Conservation (phyloP, 192 early-diverging fungal species). For the Coemansia sp. region DNA sequence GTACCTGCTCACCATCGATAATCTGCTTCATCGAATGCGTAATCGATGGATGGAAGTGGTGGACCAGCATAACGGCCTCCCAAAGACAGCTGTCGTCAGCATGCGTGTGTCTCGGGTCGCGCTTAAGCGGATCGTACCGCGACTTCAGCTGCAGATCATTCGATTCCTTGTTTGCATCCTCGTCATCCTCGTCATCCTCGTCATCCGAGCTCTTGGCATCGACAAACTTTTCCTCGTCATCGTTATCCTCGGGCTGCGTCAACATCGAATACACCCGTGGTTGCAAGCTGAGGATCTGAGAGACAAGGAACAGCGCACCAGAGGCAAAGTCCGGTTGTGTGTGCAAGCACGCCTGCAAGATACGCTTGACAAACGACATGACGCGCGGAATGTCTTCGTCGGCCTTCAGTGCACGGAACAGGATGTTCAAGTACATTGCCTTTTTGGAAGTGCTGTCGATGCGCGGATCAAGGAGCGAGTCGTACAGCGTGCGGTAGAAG, state of each 20-base stretch:
- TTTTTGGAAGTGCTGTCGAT: slow-evolving; percentile 79
- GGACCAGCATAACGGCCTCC: slow-evolving; percentile 79
- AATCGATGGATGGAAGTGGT: slow-evolving; percentile 93
- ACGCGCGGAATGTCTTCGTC: slow-evolving; percentile 68
- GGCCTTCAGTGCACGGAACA: slow-evolving; percentile 79
- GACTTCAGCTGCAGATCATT: slow-evolving; percentile 1
- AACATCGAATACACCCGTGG: slow-evolving; percentile 60
- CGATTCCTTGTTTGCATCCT: slow-evolving; percentile 23
- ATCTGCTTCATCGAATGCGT: slow-evolving; percentile 76
- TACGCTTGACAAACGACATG: slow-evolving; percentile 87
- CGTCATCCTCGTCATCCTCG: slow-evolving; percentile 25
- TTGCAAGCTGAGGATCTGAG: slow-evolving; percentile 61
- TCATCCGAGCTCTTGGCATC: slow-evolving; percentile 8
- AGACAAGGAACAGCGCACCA: slow-evolving; percentile 79
- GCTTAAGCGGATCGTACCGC: slow-evolving; percentile 79
- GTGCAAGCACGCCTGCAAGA: slow-evolving; percentile 73
- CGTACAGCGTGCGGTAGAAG: slow-evolving; percentile 91
- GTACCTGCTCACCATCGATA: slow-evolving; percentile 67
- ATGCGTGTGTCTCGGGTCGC: slow-evolving; percentile 81
- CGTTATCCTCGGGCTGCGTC: slow-evolving; percentile 52
- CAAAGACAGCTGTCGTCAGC: slow-evolving; percentile 85
- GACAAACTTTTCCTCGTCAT: slow-evolving; percentile 19
- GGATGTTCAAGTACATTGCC: slow-evolving; percentile 90
- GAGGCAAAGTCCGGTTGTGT: slow-evolving; percentile 83
- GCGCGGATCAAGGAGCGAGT: slow-evolving; percentile 81